Conservation (phyloP, 148 eudicot species). For the Gaultheria prostrata region DNA sequence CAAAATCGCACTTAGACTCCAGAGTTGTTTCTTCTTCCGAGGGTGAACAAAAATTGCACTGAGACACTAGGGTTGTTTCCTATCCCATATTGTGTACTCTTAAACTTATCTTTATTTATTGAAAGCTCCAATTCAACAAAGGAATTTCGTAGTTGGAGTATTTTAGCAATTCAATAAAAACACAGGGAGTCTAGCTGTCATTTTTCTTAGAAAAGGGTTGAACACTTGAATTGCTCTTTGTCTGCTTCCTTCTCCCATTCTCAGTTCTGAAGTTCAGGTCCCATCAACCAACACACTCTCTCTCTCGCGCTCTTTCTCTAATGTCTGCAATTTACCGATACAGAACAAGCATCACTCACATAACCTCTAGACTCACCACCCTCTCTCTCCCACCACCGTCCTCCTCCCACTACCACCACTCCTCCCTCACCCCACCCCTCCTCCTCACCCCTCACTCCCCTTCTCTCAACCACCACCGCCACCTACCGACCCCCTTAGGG, state of each 20-base stretch:
- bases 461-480: neutral
- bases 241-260: neutral
- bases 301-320: neutral
- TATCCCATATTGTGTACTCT: no score
- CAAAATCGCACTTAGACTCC: no score
- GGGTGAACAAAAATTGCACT: no score
- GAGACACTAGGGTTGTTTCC: no score
- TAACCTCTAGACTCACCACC: neutral
- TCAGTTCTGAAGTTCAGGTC: neutral
- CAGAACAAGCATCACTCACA: conserved; percentile 17
- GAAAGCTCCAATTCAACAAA: no score
- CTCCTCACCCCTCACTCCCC: neutral
- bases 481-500: conserved; percentile 17
- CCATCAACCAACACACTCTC: neutral
- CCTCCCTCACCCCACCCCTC: neutral
- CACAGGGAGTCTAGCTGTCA: no score
- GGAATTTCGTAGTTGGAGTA: no score
- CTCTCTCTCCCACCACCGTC: neutral
- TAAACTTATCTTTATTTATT: no score
- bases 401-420: conserved; percentile 6
- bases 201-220: no score
- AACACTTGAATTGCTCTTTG: no score
- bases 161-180: no score
- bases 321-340: conserved; percentile 18
- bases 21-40: no score